phyloP scores from a whole-genome alignment of 768 basidiomycete genomes.

The Porpolomopsis calyptriformis region DNA sequence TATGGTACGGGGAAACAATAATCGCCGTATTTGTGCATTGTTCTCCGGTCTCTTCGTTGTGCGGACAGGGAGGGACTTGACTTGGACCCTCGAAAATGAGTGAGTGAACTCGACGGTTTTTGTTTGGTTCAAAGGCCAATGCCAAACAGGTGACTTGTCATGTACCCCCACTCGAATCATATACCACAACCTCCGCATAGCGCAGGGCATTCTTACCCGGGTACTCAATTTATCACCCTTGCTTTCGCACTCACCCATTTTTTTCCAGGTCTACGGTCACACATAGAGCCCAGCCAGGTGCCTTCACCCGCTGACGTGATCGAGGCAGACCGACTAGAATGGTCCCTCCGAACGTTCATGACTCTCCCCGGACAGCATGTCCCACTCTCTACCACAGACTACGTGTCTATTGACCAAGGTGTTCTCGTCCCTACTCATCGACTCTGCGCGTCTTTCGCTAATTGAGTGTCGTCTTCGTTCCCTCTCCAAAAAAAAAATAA shows the following conservation, averaged over 20 bases:
- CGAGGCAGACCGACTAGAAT: slow-evolving; percentile 68
- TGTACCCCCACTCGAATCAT: slow-evolving; percentile 38
- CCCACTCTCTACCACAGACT: slow-evolving; percentile 83
- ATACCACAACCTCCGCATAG: slow-evolving; percentile 66
- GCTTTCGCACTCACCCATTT: background rate
- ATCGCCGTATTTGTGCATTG: too few relatives aligned
- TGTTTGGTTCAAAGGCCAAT: background rate
- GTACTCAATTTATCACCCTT: slow-evolving; percentile 12
- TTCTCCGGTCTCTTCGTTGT: too few relatives aligned
- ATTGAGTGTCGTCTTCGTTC: background rate
- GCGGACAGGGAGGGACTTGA: too few relatives aligned
- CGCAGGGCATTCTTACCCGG: slow-evolving; percentile 44
- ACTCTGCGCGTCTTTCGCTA: background rate
- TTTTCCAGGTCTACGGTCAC: slow-evolving; percentile 56
- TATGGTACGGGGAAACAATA: too few relatives aligned
- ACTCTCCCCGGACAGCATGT: slow-evolving; percentile 47
- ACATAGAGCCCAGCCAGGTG: slow-evolving; percentile 81
- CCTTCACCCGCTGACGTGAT: slow-evolving; percentile 82
- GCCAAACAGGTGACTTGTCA: slow-evolving; percentile 10
- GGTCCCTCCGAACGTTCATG: slow-evolving; percentile 62
- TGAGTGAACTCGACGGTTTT: background rate
- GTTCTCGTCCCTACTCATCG: background rate
- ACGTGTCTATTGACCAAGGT: slow-evolving; percentile 84
- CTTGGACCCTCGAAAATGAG: too few relatives aligned
- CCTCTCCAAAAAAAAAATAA: too few relatives aligned